A percentile compares a stretch with the other conserved stretches of the same genome.
Evolutionary conservation across 2,329 filamentous ascomycete species (phyloP).

Genomic region (Sporothrix pallida): DNA sequence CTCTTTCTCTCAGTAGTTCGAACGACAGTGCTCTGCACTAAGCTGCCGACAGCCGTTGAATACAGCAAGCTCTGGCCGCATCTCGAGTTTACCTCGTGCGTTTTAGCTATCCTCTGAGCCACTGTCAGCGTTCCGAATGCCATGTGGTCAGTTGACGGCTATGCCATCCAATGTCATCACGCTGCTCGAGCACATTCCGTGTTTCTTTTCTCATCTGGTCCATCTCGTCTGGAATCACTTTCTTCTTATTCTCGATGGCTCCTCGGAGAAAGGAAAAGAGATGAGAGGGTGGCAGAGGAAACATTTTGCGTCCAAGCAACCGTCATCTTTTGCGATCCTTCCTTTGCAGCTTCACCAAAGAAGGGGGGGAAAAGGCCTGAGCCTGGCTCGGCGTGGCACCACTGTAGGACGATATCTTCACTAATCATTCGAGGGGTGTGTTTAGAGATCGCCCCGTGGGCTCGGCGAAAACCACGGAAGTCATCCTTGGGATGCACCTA

Average conservation of each 20-base stretch:
- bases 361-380: not conserved
- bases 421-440: conserved; percentile 26
- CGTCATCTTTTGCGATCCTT: not conserved
- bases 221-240: not conserved
- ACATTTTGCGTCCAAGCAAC: conserved; percentile 8
- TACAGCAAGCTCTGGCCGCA: not conserved
- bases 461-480: not conserved
- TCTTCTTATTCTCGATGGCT: not conserved
- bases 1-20: not conserved
- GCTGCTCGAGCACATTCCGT: conserved; percentile 11
- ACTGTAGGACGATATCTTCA: conserved; percentile 27
- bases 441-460: conserved; percentile 29
- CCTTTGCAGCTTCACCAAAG: too few species aligned
- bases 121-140: not conserved
- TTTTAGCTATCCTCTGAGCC: not conserved
- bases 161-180: conserved; percentile 11
- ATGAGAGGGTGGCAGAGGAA: not conserved
- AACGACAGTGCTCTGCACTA: not conserved
- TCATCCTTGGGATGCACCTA: not conserved
- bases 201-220: not conserved
- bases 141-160: not conserved
- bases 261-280: not conserved
- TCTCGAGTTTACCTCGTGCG: not conserved
- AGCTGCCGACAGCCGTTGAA: not conserved
- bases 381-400: conserved; percentile 24